Percentiles rank a stretch among this genome's conserved stretches.
These are phyloP conservation scores for Candida hungchunana DNA, from an alignment of 805 yeast species.

Conservation along the genomic window DNA sequence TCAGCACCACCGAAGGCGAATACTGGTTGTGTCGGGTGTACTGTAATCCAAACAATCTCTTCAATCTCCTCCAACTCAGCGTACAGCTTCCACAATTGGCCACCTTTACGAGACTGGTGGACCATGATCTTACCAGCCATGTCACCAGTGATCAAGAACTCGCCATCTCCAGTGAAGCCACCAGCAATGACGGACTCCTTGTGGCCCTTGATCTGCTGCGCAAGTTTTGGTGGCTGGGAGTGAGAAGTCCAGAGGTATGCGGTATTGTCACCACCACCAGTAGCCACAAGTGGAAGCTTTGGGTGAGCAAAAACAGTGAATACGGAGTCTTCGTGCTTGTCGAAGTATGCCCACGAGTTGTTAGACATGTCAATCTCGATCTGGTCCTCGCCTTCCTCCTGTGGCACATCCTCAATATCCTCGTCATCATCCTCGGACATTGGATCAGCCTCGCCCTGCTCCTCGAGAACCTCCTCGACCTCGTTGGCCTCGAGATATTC, in stretches of 20 bases:
- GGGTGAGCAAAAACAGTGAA: constrained; percentile 85
- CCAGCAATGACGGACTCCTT: constrained; percentile 85
- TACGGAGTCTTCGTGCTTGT: constrained; percentile 82
- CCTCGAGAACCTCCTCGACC: constrained; percentile 38
- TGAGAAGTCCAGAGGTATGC: constrained; percentile 93
- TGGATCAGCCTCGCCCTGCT: constrained; percentile 26
- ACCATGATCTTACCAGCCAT: constrained; percentile 87
- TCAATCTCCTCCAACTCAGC: constrained; percentile 81
- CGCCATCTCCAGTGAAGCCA: constrained; percentile 80
- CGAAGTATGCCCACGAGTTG: constrained; percentile 87
- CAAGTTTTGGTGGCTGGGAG: constrained; percentile 75
- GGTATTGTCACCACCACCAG: constrained; percentile 93
- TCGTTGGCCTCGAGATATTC: constrained; percentile 39
- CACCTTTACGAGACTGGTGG: constrained; percentile 67
- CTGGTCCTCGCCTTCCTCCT: constrained; percentile 38
- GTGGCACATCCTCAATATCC: constrained; percentile 32
- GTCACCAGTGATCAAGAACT: constrained; percentile 81
- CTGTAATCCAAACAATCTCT: constrained; percentile 79
- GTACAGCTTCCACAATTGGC: constrained; percentile 74
- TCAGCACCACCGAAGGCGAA: constrained; percentile 92
- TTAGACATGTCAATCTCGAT: constrained; percentile 84
- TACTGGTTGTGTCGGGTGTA: constrained; percentile 74
- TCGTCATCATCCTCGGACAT: constrained; percentile 30
- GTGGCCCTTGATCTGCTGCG: constrained; percentile 73
- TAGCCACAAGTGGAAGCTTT: constrained; percentile 72